phyloP scores from a whole-genome alignment of 2,329 filamentous ascomycete species.

The Hypoxylon sp. region DNA sequence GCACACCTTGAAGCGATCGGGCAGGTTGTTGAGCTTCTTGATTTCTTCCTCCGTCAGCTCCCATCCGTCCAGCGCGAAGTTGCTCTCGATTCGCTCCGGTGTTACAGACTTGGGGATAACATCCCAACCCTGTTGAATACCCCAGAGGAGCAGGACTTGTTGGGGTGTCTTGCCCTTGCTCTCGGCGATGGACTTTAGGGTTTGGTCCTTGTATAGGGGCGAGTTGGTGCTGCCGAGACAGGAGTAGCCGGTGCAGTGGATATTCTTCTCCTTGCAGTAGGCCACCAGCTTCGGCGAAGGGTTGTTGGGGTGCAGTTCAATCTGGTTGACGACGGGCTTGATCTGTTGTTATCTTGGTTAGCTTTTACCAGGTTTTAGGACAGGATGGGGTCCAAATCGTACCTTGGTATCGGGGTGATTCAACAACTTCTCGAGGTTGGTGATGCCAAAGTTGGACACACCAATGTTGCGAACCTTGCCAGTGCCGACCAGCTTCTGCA shows the following conservation, averaged over 20 bases:
- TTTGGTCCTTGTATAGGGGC: conserved; percentile 72
- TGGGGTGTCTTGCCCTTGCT: conserved; percentile 73
- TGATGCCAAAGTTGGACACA: conserved; percentile 86
- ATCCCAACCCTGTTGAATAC: conserved; percentile 79
- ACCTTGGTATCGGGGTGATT: conserved; percentile 71
- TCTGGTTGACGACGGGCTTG: conserved; percentile 78
- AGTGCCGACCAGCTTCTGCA: conserved; percentile 73
- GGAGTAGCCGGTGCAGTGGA: conserved; percentile 79
- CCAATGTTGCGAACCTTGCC: conserved; percentile 83
- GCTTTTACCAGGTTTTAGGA: not conserved
- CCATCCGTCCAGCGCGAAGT: conserved; percentile 80
- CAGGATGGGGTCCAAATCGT: conserved; percentile 21
- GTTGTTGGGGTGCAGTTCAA: conserved; percentile 83
- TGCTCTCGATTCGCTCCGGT: conserved; percentile 75
- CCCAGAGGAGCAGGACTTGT: conserved; percentile 83
- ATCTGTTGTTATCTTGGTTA: conserved; percentile 49
- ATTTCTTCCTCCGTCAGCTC: conserved; percentile 77
- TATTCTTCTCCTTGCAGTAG: conserved; percentile 76
- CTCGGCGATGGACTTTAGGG: conserved; percentile 69
- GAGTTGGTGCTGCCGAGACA: conserved; percentile 77
- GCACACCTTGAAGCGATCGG: conserved; percentile 85
- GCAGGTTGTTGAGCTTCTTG: conserved; percentile 70
- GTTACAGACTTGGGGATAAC: conserved; percentile 89
- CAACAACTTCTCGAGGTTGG: conserved; percentile 80
- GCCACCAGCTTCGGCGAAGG: conserved; percentile 80